Evolutionary conservation across 2,329 filamentous ascomycete species (phyloP), one percentile per base, ranked within the genome.

Genomic region (Fusarium guadeloupense): DNA sequence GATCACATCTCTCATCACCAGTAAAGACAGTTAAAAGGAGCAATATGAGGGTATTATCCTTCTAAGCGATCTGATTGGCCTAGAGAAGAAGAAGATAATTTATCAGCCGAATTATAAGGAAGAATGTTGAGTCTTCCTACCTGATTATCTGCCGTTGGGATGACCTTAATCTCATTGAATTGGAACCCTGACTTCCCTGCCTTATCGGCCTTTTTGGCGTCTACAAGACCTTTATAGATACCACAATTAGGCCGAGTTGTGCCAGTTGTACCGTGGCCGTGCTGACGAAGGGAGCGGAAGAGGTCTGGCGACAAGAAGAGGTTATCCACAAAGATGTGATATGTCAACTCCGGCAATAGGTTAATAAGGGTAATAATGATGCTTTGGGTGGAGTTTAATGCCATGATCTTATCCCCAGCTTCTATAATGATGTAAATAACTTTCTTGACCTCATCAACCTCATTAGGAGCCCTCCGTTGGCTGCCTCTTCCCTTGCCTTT

Each of bases 251-350:
- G 43, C 16, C 43, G 31, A 28, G 40, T 47, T 26, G 44, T 64
- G 46, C 63, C 54, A 50, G 48, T 64, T 19, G 57, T 57, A 1
- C 44, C 38, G 8, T 19, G 7, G 14, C 53, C 44, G 35, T 14
- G 19, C 9, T 54, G 14, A n/a, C 48, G 37, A 33, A 66, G 48
- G 4, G 20, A 30, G 12, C 25, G 19, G 31, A 60, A 53, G 42
- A 56, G 59, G 19, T 58, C 9, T 10, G 25, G 43, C 4, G 44
- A 49, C 1, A 44, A 61, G 35, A 64, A 63, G 20, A 66, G 56
- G 51, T 59, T 64, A 51, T 64, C 42, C 19, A 56, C 17, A 17
- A 64, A 59, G 53, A 62, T 46, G 40, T 62, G 42, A 44, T 64
- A 59, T 35, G 9, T 64, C 17, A 43, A 28, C 23, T 35, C 35